These are phyloP conservation scores for Cunninghamia lanceolata DNA, from an alignment of 75 land plant genomes.

Conservation along the genomic window DNA sequence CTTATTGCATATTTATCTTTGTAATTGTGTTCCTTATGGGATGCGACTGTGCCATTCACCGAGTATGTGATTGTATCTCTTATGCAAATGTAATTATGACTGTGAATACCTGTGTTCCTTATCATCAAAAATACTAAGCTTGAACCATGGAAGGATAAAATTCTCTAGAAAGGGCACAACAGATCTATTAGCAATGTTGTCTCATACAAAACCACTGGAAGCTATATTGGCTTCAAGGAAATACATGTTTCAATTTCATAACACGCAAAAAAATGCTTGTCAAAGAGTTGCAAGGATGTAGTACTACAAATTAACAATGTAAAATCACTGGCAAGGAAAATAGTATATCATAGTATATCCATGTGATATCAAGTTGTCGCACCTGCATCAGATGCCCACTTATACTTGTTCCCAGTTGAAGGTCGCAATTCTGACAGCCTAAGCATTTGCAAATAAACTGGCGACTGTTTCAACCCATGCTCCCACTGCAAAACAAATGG, in stretches of 20 bases:
- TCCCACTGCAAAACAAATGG: slow-evolving; percentile 34
- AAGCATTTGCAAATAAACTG: slow-evolving; percentile 26
- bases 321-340: not conserved
- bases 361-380: not conserved
- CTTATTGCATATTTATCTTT: no score
- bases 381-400: slow-evolving; percentile 28
- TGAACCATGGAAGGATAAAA: not conserved
- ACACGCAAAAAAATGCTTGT: not conserved
- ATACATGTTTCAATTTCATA: not conserved
- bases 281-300: not conserved
- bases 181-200: not conserved
- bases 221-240: not conserved
- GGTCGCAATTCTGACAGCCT: slow-evolving; percentile 43
- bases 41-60: not conserved
- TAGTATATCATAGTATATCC: not conserved
- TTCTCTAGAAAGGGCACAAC: not conserved
- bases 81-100: not conserved
- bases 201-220: not conserved
- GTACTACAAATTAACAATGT: not conserved
- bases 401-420: slow-evolving; percentile 8
- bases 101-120: not conserved
- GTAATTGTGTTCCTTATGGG: not conserved
- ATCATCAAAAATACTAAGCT: not conserved
- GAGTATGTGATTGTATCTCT: not conserved
- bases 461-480: slow-evolving; percentile 34